Conservation (phyloP, 2,329 filamentous ascomycete genomes). For the Aspergillus pseudonomiae region DNA sequence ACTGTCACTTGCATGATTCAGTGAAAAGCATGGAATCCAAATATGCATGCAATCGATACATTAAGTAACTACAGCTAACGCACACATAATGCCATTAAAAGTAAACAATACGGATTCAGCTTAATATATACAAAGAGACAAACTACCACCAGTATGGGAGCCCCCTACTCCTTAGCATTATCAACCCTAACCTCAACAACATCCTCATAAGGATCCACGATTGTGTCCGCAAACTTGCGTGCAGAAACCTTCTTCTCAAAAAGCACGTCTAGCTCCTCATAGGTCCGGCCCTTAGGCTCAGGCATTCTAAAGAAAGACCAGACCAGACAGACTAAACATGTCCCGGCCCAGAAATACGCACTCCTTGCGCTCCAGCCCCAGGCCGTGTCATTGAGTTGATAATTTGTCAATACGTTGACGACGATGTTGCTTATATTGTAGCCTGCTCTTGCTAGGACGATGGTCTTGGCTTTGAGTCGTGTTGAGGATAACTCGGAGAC, state of each 20-base stretch:
- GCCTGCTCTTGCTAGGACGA: conserved; percentile 54
- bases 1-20: too few species aligned
- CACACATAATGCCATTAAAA: too few species aligned
- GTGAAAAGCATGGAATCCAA: too few species aligned
- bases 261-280: conserved; percentile 38
- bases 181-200: neutral
- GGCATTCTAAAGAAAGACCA: conserved; percentile 49
- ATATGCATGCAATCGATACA: too few species aligned
- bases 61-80: too few species aligned
- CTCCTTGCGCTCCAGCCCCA: conserved; percentile 43
- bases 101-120: too few species aligned
- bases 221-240: conserved; percentile 40
- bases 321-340: conserved; percentile 36
- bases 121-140: neutral
- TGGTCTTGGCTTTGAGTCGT: conserved; percentile 58
- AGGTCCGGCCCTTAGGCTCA: conserved; percentile 35
- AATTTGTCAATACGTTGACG: conserved; percentile 65
- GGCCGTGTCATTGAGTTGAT: conserved; percentile 25
- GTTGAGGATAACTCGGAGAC: conserved; percentile 59
- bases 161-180: neutral
- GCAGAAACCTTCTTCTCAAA: conserved; percentile 45
- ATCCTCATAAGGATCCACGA: conserved; percentile 34
- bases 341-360: conserved; percentile 48
- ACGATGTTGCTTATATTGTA: conserved; percentile 56
- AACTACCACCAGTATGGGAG: neutral